Evolutionary conservation across 2,329 filamentous ascomycete genomes (phyloP), one percentile per base, ranked within the genome.

Genomic region (Zarea fungicola): DNA sequence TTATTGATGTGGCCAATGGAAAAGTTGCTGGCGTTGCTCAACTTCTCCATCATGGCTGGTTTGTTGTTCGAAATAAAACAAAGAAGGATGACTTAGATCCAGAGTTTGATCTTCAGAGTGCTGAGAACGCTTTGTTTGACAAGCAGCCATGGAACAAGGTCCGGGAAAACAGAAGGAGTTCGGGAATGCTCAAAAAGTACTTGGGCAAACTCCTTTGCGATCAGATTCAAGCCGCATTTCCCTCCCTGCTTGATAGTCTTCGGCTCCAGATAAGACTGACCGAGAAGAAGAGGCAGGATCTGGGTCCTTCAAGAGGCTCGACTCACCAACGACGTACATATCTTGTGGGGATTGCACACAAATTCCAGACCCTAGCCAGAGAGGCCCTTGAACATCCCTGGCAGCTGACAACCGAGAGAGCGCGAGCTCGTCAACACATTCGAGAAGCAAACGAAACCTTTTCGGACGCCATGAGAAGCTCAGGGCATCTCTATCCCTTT

Each of bases 211-310:
- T 68, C 8, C 54, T 69, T 8, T 63, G 65, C 31, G 61, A 61
- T 16, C 64, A 62, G 41, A 69, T 72, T 35, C 56, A 58, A 3
- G 52, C 50, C 0, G 64, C 62, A 10, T 72, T 71, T 50, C 60
- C 60, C 0, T 53, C 48, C 0, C 55, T 69, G 13, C 55, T 60
- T 21, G 45, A 35, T 0, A 57, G 52, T 0, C 58, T 69, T 6
- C 46, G 40, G 3, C 28, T 39, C 1, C 56, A 58, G 0, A 55
- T 68, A 0, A 22, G 36, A 0, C 47, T 53, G 2, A 56, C 55
- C 2, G 14, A 56, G 3, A 13, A 6, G 3, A 48, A 56, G 7
- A 52, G 52, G 2, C 9, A 35, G 0, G 14, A 22, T 3, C 50
- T 70, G 2, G 66, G 65, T 0, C 50, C 62, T 0, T 51, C 59